Percentiles rank a stretch among this genome's conserved stretches.
Evolutionary conservation across 768 basidiomycete genomes (phyloP).

Genomic region (Leucocoprinus sp.): DNA sequence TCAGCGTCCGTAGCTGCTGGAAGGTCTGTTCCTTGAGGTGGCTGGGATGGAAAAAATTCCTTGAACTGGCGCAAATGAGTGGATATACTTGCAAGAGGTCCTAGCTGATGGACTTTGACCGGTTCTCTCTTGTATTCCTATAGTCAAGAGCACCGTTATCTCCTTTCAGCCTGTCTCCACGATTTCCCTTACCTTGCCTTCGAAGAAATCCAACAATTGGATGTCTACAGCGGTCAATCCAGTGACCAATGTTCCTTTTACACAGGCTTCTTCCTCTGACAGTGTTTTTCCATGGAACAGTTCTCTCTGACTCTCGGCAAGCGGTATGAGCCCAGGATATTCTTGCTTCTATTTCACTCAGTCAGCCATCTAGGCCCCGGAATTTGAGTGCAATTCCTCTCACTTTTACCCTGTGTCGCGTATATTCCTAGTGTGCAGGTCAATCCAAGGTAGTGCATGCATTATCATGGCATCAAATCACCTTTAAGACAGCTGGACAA

Average conservation of each 20-base stretch:
- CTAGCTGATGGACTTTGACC: constrained; percentile 52
- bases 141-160: not conserved
- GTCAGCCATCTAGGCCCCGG: not conserved
- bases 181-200: constrained; percentile 52
- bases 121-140: constrained; percentile 66
- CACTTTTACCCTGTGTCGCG: constrained; percentile 73
- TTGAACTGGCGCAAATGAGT: constrained; percentile 17
- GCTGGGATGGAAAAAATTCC: constrained; percentile 31
- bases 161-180: not conserved
- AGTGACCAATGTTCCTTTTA: constrained; percentile 70
- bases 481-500: constrained; percentile 67
- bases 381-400: not conserved
- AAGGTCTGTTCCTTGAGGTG: constrained; percentile 27
- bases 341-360: constrained; percentile 42
- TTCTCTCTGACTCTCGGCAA: constrained; percentile 30
- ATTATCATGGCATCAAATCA: constrained; percentile 26
- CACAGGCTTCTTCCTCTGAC: constrained; percentile 52
- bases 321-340: constrained; percentile 79
- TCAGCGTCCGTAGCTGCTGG: constrained; percentile 37
- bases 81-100: constrained; percentile 26
- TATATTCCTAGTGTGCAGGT: constrained; percentile 48
- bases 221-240: constrained; percentile 67
- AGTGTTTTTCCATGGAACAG: constrained; percentile 41
- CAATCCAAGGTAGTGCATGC: not conserved
- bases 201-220: constrained; percentile 66